Percentiles rank a stretch among this genome's conserved stretches.
These are phyloP conservation scores for Blastobotrys proliferans DNA, from an alignment of 1,139 yeast species.

Conservation along the genomic window DNA sequence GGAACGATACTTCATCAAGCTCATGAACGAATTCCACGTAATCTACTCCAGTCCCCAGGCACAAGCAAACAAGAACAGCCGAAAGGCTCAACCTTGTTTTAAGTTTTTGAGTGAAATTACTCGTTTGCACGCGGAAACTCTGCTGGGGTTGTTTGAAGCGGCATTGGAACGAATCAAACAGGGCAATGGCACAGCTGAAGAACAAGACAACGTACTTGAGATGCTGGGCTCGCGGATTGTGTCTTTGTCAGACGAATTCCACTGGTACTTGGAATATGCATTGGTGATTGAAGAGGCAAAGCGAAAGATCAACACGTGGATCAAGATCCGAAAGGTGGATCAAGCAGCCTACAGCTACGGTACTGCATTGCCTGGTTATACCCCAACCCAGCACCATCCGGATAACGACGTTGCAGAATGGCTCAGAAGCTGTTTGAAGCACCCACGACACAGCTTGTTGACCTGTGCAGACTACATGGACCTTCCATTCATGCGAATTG, in stretches of 20 bases:
- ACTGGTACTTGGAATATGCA: constrained; percentile 18
- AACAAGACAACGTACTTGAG: constrained; percentile 16
- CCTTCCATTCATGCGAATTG: constrained; percentile 23
- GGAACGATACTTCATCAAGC: constrained; percentile 24
- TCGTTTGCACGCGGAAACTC: constrained; percentile 23
- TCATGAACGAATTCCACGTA: constrained; percentile 24
- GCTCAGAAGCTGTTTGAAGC: constrained; percentile 21
- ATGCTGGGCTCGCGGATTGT: constrained; percentile 16
- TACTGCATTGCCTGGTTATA: constrained; percentile 17
- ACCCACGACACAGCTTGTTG: constrained; percentile 20
- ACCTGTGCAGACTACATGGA: constrained; percentile 24
- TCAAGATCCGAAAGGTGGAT: constrained; percentile 16
- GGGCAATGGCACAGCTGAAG: constrained; percentile 3
- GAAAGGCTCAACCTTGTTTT: constrained; percentile 20
- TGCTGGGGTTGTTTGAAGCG: constrained; percentile 20
- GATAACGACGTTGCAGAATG: constrained; percentile 28
- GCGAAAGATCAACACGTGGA: constrained; percentile 17
- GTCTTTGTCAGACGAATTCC: constrained; percentile 17
- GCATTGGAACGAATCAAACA: constrained; percentile 18
- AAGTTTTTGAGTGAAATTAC: constrained; percentile 24
- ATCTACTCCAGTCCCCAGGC: constrained; percentile 17
- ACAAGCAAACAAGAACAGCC: constrained; percentile 16
- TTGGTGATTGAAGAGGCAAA: constrained; percentile 16
- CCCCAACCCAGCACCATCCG: constrained; percentile 23
- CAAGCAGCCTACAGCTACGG: constrained; percentile 16